Evolutionary conservation across 345 rosid genomes (phyloP).

Genomic region (Aegle marmelos): DNA sequence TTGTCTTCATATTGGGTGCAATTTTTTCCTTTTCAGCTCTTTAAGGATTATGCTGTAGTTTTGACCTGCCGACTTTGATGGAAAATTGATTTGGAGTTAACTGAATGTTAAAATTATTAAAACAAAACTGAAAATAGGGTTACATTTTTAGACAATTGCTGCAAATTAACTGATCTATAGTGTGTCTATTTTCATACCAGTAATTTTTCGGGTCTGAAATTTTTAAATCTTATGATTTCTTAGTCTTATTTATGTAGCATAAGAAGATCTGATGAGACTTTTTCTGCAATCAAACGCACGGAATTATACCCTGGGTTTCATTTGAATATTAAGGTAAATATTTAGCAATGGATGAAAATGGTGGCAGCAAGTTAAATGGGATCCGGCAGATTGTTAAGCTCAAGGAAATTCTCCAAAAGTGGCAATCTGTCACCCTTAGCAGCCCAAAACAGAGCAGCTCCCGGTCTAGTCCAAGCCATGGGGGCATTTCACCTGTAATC

Average conservation of each 20-base stretch:
- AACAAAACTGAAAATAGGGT: background rate
- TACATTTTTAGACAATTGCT: background rate
- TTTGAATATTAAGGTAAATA: constrained; percentile 24
- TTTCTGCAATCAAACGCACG: constrained; percentile 23
- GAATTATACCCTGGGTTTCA: constrained; percentile 23
- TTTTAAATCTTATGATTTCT: background rate
- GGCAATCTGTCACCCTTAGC: constrained; percentile 74
- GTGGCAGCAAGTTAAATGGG: constrained; percentile 60
- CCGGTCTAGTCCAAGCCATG: constrained; percentile 15
- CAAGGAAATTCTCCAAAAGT: constrained; percentile 84
- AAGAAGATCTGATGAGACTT: constrained; percentile 46
- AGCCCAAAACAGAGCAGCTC: constrained; percentile 37
- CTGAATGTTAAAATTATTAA: background rate
- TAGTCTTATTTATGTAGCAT: constrained; percentile 26
- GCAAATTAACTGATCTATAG: background rate
- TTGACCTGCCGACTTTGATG: background rate
- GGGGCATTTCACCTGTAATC: constrained; percentile 39
- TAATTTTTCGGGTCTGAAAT: background rate
- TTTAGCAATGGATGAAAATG: constrained; percentile 58
- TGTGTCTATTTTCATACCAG: background rate
- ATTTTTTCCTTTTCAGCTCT: background rate
- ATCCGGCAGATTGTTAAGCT: constrained; percentile 79
- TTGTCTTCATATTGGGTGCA: constrained; percentile 1
- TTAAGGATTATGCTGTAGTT: background rate
- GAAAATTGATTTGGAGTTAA: background rate